These are phyloP conservation scores for Myxozyma neotropica DNA, from an alignment of 805 yeast species.

Conservation along the genomic window DNA sequence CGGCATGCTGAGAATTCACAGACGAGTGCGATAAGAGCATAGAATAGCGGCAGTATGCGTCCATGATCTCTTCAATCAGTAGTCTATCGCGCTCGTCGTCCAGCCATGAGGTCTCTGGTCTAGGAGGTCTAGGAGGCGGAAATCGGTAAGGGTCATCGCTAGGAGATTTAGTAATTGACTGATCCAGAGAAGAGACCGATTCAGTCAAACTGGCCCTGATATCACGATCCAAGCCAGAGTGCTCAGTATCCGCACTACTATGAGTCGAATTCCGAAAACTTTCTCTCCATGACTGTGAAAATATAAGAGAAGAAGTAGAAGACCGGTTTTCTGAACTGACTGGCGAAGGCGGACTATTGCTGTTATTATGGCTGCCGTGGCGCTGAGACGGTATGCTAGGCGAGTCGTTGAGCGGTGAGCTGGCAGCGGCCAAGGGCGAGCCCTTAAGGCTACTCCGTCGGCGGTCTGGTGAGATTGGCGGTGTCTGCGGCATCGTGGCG, in stretches of 20 bases:
- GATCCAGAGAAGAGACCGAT: background rate
- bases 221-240: background rate
- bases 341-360: background rate
- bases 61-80: constrained; percentile 19
- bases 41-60: constrained; percentile 23
- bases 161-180: background rate
- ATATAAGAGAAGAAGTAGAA: constrained; percentile 6
- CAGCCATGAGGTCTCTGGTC: constrained; percentile 21
- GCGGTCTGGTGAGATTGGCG: constrained; percentile 1
- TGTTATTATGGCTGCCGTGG: background rate
- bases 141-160: background rate
- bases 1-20: constrained; percentile 6
- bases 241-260: constrained; percentile 1
- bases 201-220: background rate
- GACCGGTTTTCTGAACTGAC: background rate
- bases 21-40: constrained; percentile 3
- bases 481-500: background rate
- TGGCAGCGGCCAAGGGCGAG: background rate
- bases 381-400: background rate
- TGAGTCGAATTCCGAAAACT: background rate
- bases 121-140: constrained; percentile 26
- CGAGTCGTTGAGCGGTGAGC: background rate
- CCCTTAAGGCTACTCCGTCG: background rate
- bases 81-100: constrained; percentile 16
- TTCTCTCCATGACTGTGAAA: background rate